Conservation (phyloP, 768 basidiomycete genomes). For the Termitomyces sp. region DNA sequence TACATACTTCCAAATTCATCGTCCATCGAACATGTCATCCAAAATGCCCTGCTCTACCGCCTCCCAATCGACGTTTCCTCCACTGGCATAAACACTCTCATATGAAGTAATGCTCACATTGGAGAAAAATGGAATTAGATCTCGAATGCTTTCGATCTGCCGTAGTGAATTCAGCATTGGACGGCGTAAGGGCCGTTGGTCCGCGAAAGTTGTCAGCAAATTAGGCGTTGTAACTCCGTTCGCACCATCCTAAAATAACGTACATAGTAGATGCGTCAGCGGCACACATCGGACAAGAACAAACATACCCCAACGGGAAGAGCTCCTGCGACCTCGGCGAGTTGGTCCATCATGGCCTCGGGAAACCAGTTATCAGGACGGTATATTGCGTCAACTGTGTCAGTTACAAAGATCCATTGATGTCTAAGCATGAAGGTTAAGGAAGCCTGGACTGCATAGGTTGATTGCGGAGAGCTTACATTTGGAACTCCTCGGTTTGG, state of each 20-base stretch:
- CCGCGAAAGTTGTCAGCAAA: slow-evolving; percentile 28
- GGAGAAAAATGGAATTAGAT: slow-evolving; percentile 89
- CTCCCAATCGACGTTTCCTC: slow-evolving; percentile 84
- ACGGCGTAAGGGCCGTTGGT: slow-evolving; percentile 57
- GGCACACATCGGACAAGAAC: neutral
- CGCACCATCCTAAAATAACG: slow-evolving; percentile 26
- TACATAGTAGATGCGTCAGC: neutral
- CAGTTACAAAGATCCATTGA: slow-evolving; percentile 98
- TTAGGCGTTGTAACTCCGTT: slow-evolving; percentile 26
- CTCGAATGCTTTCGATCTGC: slow-evolving; percentile 80
- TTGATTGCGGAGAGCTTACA: slow-evolving; percentile 46
- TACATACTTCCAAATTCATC: slow-evolving; percentile 35
- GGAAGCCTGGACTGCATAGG: neutral
- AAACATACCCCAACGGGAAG: slow-evolving; percentile 49
- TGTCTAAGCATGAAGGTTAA: slow-evolving; percentile 48
- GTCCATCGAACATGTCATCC: slow-evolving; percentile 89
- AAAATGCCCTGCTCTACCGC: slow-evolving; percentile 79
- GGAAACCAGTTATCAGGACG: slow-evolving; percentile 81
- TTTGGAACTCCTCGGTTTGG: slow-evolving; percentile 97
- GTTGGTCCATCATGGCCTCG: slow-evolving; percentile 86
- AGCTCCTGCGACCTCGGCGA: slow-evolving; percentile 79
- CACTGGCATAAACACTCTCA: slow-evolving; percentile 85
- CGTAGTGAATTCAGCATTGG: slow-evolving; percentile 70
- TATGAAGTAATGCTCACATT: slow-evolving; percentile 86
- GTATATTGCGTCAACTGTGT: slow-evolving; percentile 94